Base-by-base conservation (phyloP, 2,329 filamentous ascomycete species). In the Aspergillus pseudoterreus region DNA sequence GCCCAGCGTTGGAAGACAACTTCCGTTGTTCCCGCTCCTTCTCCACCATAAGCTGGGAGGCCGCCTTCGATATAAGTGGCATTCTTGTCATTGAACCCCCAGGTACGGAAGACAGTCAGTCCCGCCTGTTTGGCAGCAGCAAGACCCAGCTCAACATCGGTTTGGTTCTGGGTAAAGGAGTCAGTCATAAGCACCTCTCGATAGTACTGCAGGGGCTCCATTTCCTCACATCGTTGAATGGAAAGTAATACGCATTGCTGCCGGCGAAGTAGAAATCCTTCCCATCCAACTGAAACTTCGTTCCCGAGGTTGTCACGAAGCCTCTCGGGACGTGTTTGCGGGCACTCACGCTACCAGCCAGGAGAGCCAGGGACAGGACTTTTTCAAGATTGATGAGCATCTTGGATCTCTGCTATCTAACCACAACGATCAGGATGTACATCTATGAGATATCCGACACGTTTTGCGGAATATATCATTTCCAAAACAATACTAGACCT, bases 21-120 rank as follows among this genome's bases (percentile, higher is more conserved):
- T 6, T 53, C 53, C 1, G 53, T 56, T 6, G n/a, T 10, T 14
- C 53, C 53, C 4, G 53, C 53, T 4, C 53, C 53, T 15, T 56
- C 53, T 32, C 45, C 45, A 19, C 53, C 53, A 38, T 56, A 56
- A 22, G 53, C 44, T 4, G 53, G 53, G 2, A 53, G 45, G 4
- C 53, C 53, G 2, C 53, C 55, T 2, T 46, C 36, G 4, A 51
- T 19, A 15, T 24, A 35, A 4, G 42, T 51, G 5, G 38, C 38
- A 30, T 55, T 57, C n/a, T 53, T 50, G n/a, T 57, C 55, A 45
- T 57, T 57, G 38, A 57, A 57, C 1, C 55, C 55, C 55, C 53
- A 57, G 12, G 53, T 55, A 17, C 55, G 55, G 46, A 57, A 55
- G 24, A 55, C 50, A 9, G 51, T 53, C 2, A 57, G 41, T 2